phyloP scores from a whole-genome alignment of 2,329 filamentous ascomycete species.

The Hypoxylon sp. region DNA sequence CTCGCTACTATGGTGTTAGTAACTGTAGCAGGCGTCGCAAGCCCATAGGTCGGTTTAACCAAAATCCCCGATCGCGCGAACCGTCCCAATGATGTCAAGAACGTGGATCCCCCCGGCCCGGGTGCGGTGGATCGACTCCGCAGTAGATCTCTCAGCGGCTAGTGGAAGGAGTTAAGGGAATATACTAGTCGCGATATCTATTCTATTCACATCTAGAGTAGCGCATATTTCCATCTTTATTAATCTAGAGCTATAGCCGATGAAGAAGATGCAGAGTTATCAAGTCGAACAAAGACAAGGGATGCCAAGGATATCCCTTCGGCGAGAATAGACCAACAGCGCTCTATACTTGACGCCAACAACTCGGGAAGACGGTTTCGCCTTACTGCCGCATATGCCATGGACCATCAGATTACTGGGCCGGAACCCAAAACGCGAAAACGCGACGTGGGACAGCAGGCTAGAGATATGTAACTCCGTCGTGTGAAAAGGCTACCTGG shows the following conservation, averaged over 20 bases:
- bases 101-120: slow-evolving; percentile 9
- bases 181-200: not conserved
- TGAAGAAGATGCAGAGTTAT: not conserved
- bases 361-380: slow-evolving; percentile 8
- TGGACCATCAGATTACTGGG: not conserved
- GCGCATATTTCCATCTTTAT: not conserved
- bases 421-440: slow-evolving; percentile 14
- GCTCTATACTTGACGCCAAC: not conserved
- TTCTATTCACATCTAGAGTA: not conserved
- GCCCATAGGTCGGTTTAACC: not conserved
- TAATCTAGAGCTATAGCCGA: not conserved
- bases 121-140: slow-evolving; percentile 13
- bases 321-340: slow-evolving; percentile 1
- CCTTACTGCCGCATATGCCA: not conserved
- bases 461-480: slow-evolving; percentile 11
- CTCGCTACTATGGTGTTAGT: not conserved
- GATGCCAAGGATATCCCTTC: not conserved
- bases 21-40: not conserved
- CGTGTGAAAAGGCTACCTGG: not conserved
- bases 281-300: not conserved
- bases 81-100: slow-evolving; percentile 19
- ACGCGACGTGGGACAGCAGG: slow-evolving; percentile 13
- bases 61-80: slow-evolving; percentile 14
- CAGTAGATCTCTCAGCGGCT: not conserved
- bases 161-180: slow-evolving; percentile 5